phyloP scores from a whole-genome alignment of 768 basidiomycete genomes.

The Pilatotrama ljubarskyi region DNA sequence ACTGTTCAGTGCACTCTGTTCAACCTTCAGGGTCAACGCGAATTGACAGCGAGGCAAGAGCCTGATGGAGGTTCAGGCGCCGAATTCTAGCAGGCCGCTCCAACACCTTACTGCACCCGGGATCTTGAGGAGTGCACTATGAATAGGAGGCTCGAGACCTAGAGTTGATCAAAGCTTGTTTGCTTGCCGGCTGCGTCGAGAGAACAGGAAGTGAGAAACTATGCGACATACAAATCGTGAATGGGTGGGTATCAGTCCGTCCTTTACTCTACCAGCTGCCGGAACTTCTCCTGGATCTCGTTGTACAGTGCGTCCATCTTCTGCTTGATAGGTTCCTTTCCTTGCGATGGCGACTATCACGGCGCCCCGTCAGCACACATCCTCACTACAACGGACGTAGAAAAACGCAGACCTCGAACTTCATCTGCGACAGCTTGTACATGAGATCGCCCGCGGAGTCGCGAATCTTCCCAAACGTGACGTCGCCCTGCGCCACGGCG shows the following conservation, averaged over 20 bases:
- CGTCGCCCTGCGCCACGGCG: conserved; percentile 79
- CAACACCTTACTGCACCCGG: no score
- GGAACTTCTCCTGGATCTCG: conserved; percentile 94
- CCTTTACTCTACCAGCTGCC: conserved; percentile 74
- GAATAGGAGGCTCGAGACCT: not conserved
- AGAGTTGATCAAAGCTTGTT: not conserved
- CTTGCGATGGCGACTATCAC: conserved; percentile 83
- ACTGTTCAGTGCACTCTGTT: not conserved
- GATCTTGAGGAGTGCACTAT: no score
- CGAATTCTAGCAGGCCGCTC: no score
- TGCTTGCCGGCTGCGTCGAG: not conserved
- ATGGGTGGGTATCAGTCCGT: conserved; percentile 22
- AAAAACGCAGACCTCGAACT: conserved; percentile 77
- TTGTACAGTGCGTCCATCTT: conserved; percentile 78
- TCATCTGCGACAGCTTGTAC: conserved; percentile 99
- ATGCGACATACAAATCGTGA: conserved; percentile 19
- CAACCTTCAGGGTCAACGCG: not conserved
- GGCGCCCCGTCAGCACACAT: not conserved
- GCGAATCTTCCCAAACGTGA: conserved; percentile 85
- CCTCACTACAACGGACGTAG: not conserved
- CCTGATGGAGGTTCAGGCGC: no score
- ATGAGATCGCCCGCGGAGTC: conserved; percentile 85
- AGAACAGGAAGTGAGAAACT: not conserved
- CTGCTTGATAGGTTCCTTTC: conserved; percentile 77
- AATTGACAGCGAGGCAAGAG: no score